These are phyloP conservation scores for Lachnellula suecica DNA, from an alignment of 2,329 filamentous ascomycete species.

Conservation along the genomic window DNA sequence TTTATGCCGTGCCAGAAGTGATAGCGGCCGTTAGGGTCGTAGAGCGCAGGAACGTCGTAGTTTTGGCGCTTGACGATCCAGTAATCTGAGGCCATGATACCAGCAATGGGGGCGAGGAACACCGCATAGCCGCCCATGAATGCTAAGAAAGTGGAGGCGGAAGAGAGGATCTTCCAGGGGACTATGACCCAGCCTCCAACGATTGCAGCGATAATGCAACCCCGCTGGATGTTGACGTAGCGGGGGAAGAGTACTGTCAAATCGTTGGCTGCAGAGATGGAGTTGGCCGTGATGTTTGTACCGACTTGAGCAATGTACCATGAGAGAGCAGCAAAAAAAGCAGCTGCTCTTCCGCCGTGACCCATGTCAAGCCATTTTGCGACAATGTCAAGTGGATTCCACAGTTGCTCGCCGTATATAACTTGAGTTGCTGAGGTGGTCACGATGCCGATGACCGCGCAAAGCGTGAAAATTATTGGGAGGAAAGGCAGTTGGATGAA, in stretches of 20 bases:
- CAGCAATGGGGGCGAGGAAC: slow-evolving; percentile 60
- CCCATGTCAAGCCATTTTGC: slow-evolving; percentile 43
- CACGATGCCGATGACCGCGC: slow-evolving; percentile 51
- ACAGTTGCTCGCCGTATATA: slow-evolving; percentile 50
- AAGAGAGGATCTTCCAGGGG: slow-evolving; percentile 64
- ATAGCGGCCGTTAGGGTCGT: slow-evolving; percentile 30
- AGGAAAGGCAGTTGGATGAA: slow-evolving; percentile 40
- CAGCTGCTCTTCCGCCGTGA: slow-evolving; percentile 40
- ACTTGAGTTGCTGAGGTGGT: slow-evolving; percentile 53
- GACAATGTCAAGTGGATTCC: slow-evolving; percentile 49
- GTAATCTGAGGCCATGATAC: slow-evolving; percentile 57
- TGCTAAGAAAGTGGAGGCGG: slow-evolving; percentile 56
- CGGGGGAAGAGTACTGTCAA: slow-evolving; percentile 52
- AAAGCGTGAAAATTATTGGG: slow-evolving; percentile 30
- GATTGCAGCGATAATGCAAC: slow-evolving; percentile 53
- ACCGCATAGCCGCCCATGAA: slow-evolving; percentile 68
- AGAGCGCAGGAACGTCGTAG: slow-evolving; percentile 38
- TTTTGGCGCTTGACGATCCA: slow-evolving; percentile 48
- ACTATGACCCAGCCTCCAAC: slow-evolving; percentile 58
- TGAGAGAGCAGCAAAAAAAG: slow-evolving; percentile 50
- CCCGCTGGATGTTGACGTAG: slow-evolving; percentile 56
- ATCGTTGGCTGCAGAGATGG: slow-evolving; percentile 54
- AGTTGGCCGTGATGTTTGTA: slow-evolving; percentile 57
- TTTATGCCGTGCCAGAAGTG: slow-evolving; percentile 29
- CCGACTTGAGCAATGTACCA: slow-evolving; percentile 56